phyloP scores from a whole-genome alignment of 2,329 filamentous ascomycete genomes.

The Aspergillus quadrilineatus region DNA sequence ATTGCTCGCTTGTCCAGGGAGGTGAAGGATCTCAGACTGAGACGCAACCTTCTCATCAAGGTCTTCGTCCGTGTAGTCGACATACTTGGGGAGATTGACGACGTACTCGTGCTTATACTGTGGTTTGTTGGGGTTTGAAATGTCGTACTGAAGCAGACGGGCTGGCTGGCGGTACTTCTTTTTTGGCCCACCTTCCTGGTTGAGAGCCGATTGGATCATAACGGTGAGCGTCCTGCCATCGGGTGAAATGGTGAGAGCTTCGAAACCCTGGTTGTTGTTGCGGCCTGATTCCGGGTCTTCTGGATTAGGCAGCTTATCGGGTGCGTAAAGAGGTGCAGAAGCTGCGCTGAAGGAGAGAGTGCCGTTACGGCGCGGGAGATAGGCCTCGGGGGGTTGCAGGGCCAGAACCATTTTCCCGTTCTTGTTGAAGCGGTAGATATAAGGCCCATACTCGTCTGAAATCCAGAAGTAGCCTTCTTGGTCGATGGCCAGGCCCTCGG shows the following conservation, averaged over 20 bases:
- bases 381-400: conserved; percentile 63
- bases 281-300: conserved; percentile 61
- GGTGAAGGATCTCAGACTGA: conserved; percentile 67
- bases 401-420: conserved; percentile 61
- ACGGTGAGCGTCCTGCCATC: conserved; percentile 65
- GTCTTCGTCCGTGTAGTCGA: conserved; percentile 51
- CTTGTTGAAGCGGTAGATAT: conserved; percentile 64
- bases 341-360: conserved; percentile 63
- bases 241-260: conserved; percentile 63
- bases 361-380: conserved; percentile 64
- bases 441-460: conserved; percentile 69
- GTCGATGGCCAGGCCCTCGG: conserved; percentile 65
- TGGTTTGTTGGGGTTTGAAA: conserved; percentile 46
- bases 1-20: conserved; percentile 55
- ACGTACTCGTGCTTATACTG: conserved; percentile 62
- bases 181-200: conserved; percentile 60
- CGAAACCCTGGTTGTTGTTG: conserved; percentile 73
- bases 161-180: conserved; percentile 57
- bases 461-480: conserved; percentile 65
- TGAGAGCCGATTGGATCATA: conserved; percentile 64
- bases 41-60: conserved; percentile 57
- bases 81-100: conserved; percentile 62
- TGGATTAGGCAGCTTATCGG: conserved; percentile 50
- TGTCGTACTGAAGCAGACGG: conserved; percentile 64
- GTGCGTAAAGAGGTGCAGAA: conserved; percentile 61